phyloP scores from a whole-genome alignment of 2,329 filamentous ascomycete species.

The Epichloe uncinata region DNA sequence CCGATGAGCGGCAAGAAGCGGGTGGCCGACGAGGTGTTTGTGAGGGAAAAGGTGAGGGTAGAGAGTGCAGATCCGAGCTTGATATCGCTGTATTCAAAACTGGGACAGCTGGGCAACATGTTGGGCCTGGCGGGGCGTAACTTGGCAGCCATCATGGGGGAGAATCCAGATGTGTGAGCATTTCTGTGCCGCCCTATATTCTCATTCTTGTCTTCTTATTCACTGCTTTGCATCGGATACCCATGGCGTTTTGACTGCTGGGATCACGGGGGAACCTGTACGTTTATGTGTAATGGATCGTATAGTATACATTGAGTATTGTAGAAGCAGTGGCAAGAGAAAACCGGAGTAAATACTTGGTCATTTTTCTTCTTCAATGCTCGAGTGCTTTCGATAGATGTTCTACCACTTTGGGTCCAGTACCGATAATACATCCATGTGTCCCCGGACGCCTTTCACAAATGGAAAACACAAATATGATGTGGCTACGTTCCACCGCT shows the following conservation, averaged over 20 bases:
- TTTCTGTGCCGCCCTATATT: background rate
- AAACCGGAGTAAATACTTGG: background rate
- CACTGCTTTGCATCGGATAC: constrained; percentile 8
- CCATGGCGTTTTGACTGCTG: background rate
- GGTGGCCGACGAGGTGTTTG: constrained; percentile 51
- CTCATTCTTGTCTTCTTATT: background rate
- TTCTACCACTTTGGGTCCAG: background rate
- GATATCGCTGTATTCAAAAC: constrained; percentile 70
- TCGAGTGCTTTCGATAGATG: background rate
- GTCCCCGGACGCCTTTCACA: constrained; percentile 1
- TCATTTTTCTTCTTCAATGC: constrained; percentile 3
- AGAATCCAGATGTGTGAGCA: constrained; percentile 18
- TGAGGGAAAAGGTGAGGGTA: constrained; percentile 79
- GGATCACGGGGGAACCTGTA: no score
- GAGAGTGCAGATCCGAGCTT: constrained; percentile 82
- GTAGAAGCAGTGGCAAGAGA: no score
- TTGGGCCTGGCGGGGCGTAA: constrained; percentile 58
- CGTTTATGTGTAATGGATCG: no score
- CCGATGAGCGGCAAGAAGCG: constrained; percentile 11
- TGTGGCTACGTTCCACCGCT: background rate
- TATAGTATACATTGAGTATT: no score
- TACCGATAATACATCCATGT: constrained; percentile 4
- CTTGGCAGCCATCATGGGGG: constrained; percentile 66
- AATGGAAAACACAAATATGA: constrained; percentile 5
- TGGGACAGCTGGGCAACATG: constrained; percentile 63